phyloP scores from a whole-genome alignment of 495 filamentous ascomycete genomes.

The Neurospora sp. region DNA sequence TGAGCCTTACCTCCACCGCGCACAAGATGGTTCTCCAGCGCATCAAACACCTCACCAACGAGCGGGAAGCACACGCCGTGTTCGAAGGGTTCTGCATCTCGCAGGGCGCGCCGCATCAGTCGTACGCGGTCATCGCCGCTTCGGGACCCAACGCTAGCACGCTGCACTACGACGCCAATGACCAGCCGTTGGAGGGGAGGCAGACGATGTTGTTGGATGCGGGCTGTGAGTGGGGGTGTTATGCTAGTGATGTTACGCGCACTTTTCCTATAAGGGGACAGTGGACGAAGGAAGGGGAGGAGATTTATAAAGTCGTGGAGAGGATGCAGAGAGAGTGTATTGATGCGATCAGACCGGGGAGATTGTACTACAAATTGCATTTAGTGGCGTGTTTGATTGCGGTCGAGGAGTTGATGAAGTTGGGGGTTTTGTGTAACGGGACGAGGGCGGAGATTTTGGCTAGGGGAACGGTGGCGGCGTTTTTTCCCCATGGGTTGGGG shows the following conservation, averaged over 20 bases:
- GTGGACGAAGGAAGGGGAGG: constrained; percentile 55
- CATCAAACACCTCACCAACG: constrained; percentile 54
- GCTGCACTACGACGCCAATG: constrained; percentile 77
- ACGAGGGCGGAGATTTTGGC: constrained; percentile 52
- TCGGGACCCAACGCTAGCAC: constrained; percentile 68
- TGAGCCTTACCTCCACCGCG: constrained; percentile 54
- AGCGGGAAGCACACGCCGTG: constrained; percentile 70
- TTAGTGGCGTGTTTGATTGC: constrained; percentile 62
- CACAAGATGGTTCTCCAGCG: constrained; percentile 57
- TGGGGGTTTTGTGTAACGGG: constrained; percentile 57
- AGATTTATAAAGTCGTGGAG: constrained; percentile 67
- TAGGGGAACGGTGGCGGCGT: constrained; percentile 61
- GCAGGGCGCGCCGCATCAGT: constrained; percentile 61
- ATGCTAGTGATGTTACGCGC: constrained; percentile 83
- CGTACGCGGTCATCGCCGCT: constrained; percentile 80
- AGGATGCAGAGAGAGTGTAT: constrained; percentile 79
- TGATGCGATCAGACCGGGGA: constrained; percentile 50
- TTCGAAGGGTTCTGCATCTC: constrained; percentile 63
- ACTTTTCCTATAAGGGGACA: constrained; percentile 64
- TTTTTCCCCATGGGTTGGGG: constrained; percentile 86
- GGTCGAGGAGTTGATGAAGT: constrained; percentile 52
- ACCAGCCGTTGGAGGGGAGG: constrained; percentile 53
- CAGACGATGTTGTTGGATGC: constrained; percentile 78
- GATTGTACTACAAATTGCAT: constrained; percentile 58
- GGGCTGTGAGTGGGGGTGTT: constrained; percentile 74